phyloP scores from a whole-genome alignment of 129 eudicot genomes.

The Erigeron canadensis region DNA sequence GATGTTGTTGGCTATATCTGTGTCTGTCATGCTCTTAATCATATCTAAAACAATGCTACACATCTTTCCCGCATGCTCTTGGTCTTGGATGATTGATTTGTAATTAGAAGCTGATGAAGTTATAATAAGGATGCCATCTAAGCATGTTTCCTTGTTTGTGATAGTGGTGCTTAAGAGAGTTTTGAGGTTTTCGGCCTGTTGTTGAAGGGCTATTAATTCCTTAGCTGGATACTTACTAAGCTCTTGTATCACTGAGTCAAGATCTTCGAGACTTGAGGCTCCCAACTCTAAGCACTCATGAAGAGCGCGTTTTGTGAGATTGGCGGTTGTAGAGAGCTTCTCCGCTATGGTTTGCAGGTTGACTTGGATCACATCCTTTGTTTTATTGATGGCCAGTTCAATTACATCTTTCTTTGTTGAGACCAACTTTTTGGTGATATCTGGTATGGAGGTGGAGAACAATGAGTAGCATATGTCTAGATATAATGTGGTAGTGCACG shows the following conservation, averaged over 20 bases:
- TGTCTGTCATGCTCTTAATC: slow-evolving; percentile 25
- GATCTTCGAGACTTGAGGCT: slow-evolving; percentile 57
- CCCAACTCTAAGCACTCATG: slow-evolving; percentile 64
- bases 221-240: slow-evolving; percentile 44
- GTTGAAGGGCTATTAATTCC: slow-evolving; percentile 34
- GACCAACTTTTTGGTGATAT: background rate
- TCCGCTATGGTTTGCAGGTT: slow-evolving; percentile 37
- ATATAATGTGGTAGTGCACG: slow-evolving; percentile 54
- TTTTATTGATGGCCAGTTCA: slow-evolving; percentile 47
- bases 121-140: slow-evolving; percentile 33
- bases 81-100: slow-evolving; percentile 17
- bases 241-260: slow-evolving; percentile 35
- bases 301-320: slow-evolving; percentile 46
- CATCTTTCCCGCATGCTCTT: slow-evolving; percentile 35
- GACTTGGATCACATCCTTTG: slow-evolving; percentile 38
- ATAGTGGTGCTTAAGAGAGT: slow-evolving; percentile 71
- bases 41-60: slow-evolving; percentile 31
- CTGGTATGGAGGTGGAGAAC: slow-evolving; percentile 11
- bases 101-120: background rate
- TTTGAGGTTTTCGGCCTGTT: slow-evolving; percentile 64
- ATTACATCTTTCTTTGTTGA: slow-evolving; percentile 51
- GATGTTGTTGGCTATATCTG: slow-evolving; percentile 12
- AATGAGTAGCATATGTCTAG: slow-evolving; percentile 62
- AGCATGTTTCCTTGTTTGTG: slow-evolving; percentile 59
- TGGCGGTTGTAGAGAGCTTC: slow-evolving; percentile 8